Conservation (phyloP, 2,329 filamentous ascomycete genomes). For the Cordyceps cicadae region DNA sequence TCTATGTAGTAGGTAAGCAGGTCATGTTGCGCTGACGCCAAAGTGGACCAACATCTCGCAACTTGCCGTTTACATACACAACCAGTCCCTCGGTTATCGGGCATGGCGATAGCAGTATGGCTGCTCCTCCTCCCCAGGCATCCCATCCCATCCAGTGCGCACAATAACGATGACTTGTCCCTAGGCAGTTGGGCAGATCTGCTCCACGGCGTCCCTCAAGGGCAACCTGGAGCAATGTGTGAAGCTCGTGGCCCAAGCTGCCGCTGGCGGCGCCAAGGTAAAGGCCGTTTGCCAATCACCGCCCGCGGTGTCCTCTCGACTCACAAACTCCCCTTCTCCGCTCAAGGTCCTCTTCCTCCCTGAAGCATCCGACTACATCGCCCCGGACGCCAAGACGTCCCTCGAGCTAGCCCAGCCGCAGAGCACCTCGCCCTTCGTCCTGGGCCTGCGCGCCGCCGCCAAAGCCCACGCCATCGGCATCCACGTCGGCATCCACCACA, state of each 20-base stretch:
- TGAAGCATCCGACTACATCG: conserved; percentile 87
- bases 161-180: neutral
- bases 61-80: conserved; percentile 6
- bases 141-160: neutral
- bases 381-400: conserved; percentile 56
- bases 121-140: neutral
- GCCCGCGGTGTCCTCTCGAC: too few species aligned
- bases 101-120: conserved; percentile 24
- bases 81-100: neutral
- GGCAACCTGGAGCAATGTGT: conserved; percentile 76
- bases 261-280: conserved; percentile 69
- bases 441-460: conserved; percentile 64
- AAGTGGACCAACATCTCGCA: conserved; percentile 1
- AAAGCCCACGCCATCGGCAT: conserved; percentile 57
- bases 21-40: neutral
- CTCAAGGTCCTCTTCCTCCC: conserved; percentile 74
- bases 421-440: conserved; percentile 61
- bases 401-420: conserved; percentile 62
- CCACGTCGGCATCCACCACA: conserved; percentile 82
- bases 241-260: conserved; percentile 62
- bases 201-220: conserved; percentile 69
- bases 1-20: neutral
- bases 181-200: conserved; percentile 82
- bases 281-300: too few species aligned
- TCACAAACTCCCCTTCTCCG: neutral